Percentiles rank a stretch among this genome's conserved stretches.
These are phyloP conservation scores for Naematelia encephala DNA, from an alignment of 768 basidiomycete genomes.

Conservation along the genomic window DNA sequence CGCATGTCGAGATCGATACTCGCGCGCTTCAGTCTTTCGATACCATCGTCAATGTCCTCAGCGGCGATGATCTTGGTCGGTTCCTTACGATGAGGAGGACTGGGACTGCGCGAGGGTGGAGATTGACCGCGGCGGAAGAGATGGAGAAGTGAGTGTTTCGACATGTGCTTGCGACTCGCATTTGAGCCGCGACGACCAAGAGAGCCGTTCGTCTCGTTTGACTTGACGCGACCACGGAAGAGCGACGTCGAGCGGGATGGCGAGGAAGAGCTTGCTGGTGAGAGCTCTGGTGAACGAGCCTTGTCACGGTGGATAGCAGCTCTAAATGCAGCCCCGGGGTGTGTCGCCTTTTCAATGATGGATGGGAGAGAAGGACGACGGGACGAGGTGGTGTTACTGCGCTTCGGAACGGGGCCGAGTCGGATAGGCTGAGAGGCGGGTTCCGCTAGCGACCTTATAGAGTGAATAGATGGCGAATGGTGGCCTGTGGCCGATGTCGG, in stretches of 20 bases:
- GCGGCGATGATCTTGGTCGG: constrained; percentile 17
- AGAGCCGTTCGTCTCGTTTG: constrained; percentile 7
- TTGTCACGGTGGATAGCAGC: constrained; percentile 37
- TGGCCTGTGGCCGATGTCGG: neutral
- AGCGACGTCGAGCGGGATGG: constrained; percentile 14
- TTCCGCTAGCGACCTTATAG: neutral
- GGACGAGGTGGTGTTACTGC: constrained; percentile 21
- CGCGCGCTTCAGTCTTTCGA: constrained; percentile 35
- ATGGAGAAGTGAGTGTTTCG: constrained; percentile 25
- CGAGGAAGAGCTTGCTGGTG: constrained; percentile 4
- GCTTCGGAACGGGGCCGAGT: constrained; percentile 5
- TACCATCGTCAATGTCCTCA: constrained; percentile 41
- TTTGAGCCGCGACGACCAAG: neutral
- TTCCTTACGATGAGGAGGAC: constrained; percentile 28
- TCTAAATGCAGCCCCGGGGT: constrained; percentile 47
- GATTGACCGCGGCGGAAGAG: constrained; percentile 40
- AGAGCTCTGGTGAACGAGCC: constrained; percentile 1
- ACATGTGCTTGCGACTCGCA: constrained; percentile 19
- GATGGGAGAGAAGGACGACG: constrained; percentile 52
- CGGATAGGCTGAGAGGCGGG: neutral
- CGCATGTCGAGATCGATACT: constrained; percentile 31
- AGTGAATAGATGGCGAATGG: neutral
- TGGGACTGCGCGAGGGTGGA: constrained; percentile 41
- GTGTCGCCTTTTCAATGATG: constrained; percentile 53
- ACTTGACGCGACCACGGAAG: constrained; percentile 27